Evolutionary conservation across 2,329 filamentous ascomycete species (phyloP), one percentile per base, ranked within the genome.

Genomic region (Didymella keratinophila): DNA sequence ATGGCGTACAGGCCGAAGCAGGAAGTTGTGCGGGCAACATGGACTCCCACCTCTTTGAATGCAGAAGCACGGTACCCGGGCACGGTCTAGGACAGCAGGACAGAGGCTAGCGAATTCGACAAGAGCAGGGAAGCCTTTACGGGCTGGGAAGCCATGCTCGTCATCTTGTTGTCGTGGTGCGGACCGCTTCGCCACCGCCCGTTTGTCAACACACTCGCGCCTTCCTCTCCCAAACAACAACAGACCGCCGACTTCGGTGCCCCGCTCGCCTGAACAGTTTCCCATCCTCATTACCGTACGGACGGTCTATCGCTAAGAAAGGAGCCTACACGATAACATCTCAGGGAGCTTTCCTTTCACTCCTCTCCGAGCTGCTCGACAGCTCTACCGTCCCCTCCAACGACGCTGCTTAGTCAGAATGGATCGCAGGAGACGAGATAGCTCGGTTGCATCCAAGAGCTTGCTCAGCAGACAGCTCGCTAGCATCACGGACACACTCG

Each of bases 391-490:
- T 30, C 9, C 37, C 36, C 3, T 14, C 20, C 20, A 23, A 20
- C 8, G 18, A 39, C 36, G 36, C 36, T n/a, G 18, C 10, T 20
- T 39, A n/a, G n/a, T 18, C 37, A 20, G 16, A n/a, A 61, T 60
- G 56, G 18, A 52, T 20, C 37, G 20, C 1, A 39, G 50, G 44
- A 30, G 23, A 28, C 27, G 28, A 23, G 42, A 25, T 3, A 20
- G 39, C 14, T 43, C 60, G 1, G 39, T 28, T 32, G 30, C 49
- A n/a, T 54, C 44, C 16, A 63, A 45, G 7, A 45, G 43, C 14
- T 27, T 68, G 3, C 55, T 65, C 11, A 49, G 36, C 28, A 62
- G 50, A 14, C 68, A 70, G 12, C 43, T 71, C 9, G 62, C 60
- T 8, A 64, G 30, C 47, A 71, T 70, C 28, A 54, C 60, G 1